Percentiles rank a stretch among this genome's conserved stretches.
These are phyloP conservation scores for Phaseolus lunatus DNA, from an alignment of 306 rosid species.

Conservation along the genomic window DNA sequence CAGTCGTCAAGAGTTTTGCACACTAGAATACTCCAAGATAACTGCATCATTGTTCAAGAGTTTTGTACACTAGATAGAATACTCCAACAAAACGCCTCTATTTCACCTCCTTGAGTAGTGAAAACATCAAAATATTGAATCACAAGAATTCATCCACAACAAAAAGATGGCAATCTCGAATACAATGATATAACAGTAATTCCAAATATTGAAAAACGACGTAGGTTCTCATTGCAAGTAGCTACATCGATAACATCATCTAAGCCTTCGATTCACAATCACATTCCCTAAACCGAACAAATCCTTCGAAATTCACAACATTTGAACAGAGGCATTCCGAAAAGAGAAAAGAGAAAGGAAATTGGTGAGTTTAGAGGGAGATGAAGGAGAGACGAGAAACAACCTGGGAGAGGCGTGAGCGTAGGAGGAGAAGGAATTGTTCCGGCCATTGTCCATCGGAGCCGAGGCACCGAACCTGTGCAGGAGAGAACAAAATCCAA, in stretches of 20 bases:
- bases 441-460: too few relatives aligned
- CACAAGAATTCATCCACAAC: background rate
- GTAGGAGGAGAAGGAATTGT: too few relatives aligned
- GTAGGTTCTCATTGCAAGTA: constrained; percentile 2
- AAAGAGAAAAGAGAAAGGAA: too few relatives aligned
- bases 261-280: background rate
- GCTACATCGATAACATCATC: background rate
- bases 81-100: background rate
- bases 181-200: background rate
- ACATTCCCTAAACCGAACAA: too few relatives aligned
- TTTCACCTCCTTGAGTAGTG: background rate
- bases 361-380: too few relatives aligned
- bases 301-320: too few relatives aligned
- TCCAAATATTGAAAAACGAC: background rate
- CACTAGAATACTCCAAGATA: background rate
- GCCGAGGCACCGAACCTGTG: too few relatives aligned
- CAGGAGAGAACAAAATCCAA: too few relatives aligned
- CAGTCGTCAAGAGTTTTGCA: background rate
- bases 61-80: too few relatives aligned
- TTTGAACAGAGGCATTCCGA: too few relatives aligned
- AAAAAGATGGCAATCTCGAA: constrained; percentile 1
- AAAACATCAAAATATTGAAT: constrained; percentile 4
- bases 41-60: background rate
- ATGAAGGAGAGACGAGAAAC: too few relatives aligned
- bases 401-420: too few relatives aligned